These are phyloP conservation scores for Chamaecrista fasciculata DNA, from an alignment of 306 rosid genomes.

Conservation along the genomic window DNA sequence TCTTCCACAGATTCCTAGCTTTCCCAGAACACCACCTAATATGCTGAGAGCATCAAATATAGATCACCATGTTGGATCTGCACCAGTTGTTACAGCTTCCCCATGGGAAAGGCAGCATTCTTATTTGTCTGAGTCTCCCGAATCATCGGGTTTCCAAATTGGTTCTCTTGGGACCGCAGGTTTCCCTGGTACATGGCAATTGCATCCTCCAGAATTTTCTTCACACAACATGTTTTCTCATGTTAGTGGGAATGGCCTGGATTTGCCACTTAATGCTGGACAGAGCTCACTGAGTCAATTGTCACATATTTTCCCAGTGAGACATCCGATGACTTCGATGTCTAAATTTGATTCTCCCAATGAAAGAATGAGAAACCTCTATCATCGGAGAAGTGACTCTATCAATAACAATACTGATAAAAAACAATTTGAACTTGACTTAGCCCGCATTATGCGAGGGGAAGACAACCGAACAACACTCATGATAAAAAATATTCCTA, in stretches of 20 bases:
- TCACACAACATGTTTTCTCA: constrained; percentile 62
- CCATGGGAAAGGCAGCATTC: constrained; percentile 68
- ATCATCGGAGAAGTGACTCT: constrained; percentile 69
- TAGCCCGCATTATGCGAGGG: constrained; percentile 61
- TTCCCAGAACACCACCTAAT: constrained; percentile 59
- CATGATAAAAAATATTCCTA: constrained; percentile 87
- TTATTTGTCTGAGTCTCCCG: constrained; percentile 71
- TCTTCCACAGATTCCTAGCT: constrained; percentile 58
- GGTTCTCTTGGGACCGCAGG: constrained; percentile 73
- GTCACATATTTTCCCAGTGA: constrained; percentile 62
- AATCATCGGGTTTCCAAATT: constrained; percentile 55
- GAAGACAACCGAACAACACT: constrained; percentile 78
- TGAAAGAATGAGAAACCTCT: constrained; percentile 69
- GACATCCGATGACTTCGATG: constrained; percentile 60
- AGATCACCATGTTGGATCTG: constrained; percentile 76
- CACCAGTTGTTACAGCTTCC: constrained; percentile 71
- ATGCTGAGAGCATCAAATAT: constrained; percentile 55
- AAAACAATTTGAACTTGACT: constrained; percentile 74
- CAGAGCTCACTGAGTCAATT: constrained; percentile 63
- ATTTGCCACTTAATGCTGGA: constrained; percentile 48
- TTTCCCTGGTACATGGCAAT: constrained; percentile 60
- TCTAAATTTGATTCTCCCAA: constrained; percentile 62
- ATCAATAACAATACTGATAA: constrained; percentile 61
- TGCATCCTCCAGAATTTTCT: constrained; percentile 57
- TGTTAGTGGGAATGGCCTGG: constrained; percentile 57